Percentiles rank a stretch among this genome's conserved stretches.
These are phyloP conservation scores for Sanguinoderma infundibulare DNA, from an alignment of 1,284 basidiomycete species.

Conservation along the genomic window DNA sequence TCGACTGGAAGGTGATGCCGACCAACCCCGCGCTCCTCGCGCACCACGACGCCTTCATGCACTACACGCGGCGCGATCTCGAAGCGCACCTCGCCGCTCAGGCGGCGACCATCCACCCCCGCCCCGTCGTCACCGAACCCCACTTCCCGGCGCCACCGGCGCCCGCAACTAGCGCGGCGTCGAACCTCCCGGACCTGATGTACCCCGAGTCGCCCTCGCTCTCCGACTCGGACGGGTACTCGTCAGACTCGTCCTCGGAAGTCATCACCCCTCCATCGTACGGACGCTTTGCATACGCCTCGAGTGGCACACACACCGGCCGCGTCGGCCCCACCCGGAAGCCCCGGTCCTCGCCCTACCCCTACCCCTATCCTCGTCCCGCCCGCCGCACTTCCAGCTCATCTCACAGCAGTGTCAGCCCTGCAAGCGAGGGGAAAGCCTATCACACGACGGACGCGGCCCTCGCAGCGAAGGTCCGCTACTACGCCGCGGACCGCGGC, in stretches of 20 bases:
- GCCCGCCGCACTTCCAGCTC: not conserved
- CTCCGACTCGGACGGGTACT: slow-evolving; percentile 4
- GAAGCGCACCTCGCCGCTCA: not conserved
- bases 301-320: not conserved
- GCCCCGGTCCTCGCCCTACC: not conserved
- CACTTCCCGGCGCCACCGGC: not conserved
- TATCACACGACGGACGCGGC: not conserved
- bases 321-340: not conserved
- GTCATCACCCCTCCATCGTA: slow-evolving; percentile 15
- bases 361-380: slow-evolving; percentile 9
- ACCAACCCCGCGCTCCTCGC: slow-evolving; percentile 57
- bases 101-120: not conserved
- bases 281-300: not conserved
- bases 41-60: slow-evolving; percentile 51
- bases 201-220: slow-evolving; percentile 21
- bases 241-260: slow-evolving; percentile 4
- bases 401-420: not conserved
- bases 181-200: slow-evolving; percentile 15
- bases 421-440: not conserved
- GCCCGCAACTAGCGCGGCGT: not conserved
- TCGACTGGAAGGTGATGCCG: slow-evolving; percentile 61
- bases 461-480: slow-evolving; percentile 10
- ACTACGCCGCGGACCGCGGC: slow-evolving; percentile 18
- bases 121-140: not conserved
- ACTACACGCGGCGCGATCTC: not conserved